Evolutionary conservation across 768 basidiomycete genomes (phyloP).

Genomic region (Naganishia onofrii): DNA sequence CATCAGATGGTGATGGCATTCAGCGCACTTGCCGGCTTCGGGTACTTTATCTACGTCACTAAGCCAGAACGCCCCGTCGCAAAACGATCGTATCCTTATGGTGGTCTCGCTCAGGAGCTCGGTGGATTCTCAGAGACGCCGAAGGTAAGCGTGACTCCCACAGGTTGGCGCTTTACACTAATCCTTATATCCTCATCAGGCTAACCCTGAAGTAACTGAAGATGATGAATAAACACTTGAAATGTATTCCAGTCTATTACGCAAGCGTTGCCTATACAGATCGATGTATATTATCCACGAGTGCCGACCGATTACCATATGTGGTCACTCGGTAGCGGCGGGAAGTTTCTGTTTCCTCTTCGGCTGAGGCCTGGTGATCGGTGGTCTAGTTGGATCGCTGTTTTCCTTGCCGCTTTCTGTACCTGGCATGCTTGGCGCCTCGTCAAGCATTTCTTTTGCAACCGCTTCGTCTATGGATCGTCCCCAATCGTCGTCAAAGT

Average conservation of each 20-base stretch:
- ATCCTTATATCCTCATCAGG: neutral
- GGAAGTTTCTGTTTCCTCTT: constrained; percentile 7
- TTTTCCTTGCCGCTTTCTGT: constrained; percentile 12
- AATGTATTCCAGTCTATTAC: constrained; percentile 10
- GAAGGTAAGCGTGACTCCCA: constrained; percentile 25
- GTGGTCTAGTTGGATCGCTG: constrained; percentile 5
- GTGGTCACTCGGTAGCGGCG: neutral
- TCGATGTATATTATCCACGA: neutral
- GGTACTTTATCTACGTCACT: constrained; percentile 40
- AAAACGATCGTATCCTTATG: constrained; percentile 49
- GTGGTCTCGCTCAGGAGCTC: constrained; percentile 50
- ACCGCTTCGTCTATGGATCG: constrained; percentile 19
- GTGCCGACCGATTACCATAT: neutral
- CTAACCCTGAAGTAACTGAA: constrained; percentile 28
- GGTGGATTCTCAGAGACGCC: constrained; percentile 37
- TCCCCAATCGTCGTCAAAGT: constrained; percentile 24
- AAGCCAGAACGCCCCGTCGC: constrained; percentile 42
- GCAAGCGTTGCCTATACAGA: neutral
- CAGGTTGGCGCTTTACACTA: neutral
- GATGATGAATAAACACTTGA: constrained; percentile 26
- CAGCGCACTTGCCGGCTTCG: constrained; percentile 46
- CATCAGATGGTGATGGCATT: constrained; percentile 46
- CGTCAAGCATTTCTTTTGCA: constrained; percentile 16
- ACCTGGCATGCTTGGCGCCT: neutral
- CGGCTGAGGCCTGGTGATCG: constrained; percentile 1